Evolutionary conservation across 371 early-diverging fungal genomes (phyloP).

Genomic region (Mortierella sp.): DNA sequence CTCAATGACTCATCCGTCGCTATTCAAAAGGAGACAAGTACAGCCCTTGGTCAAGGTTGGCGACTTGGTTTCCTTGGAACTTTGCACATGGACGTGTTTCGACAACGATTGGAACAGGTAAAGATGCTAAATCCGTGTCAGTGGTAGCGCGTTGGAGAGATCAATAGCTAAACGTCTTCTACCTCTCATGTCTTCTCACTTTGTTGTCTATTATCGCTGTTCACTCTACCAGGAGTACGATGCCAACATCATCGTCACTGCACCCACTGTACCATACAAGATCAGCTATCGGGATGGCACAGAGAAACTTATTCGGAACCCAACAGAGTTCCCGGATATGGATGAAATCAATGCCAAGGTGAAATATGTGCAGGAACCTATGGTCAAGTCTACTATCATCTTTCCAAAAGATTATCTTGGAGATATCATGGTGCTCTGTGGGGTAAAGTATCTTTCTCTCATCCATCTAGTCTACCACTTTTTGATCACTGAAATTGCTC

Average conservation of each 20-base stretch:
- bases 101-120: slow-evolving; percentile 92
- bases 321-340: slow-evolving; percentile 91
- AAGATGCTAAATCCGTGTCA: too few species aligned
- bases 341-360: slow-evolving; percentile 75
- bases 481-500: background rate
- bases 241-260: slow-evolving; percentile 90
- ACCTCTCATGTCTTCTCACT: background rate
- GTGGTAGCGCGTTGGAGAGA: too few species aligned
- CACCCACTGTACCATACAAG: slow-evolving; percentile 93
- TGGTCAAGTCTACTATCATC: slow-evolving; percentile 91
- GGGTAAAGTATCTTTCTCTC: too few species aligned
- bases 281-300: slow-evolving; percentile 68
- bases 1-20: slow-evolving; percentile 94
- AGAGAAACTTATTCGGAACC: slow-evolving; percentile 80
- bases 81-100: slow-evolving; percentile 97
- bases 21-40: slow-evolving; percentile 89
- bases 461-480: background rate
- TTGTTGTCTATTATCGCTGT: background rate
- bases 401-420: slow-evolving; percentile 95
- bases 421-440: slow-evolving; percentile 88
- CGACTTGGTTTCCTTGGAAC: slow-evolving; percentile 96
- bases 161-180: background rate
- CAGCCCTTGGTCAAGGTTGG: slow-evolving; percentile 96
- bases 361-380: slow-evolving; percentile 85
- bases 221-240: slow-evolving; percentile 78